A percentile compares a stretch with the other conserved stretches of the same genome.
phyloP scores from a whole-genome alignment of 148 eudicot genomes.

The Simmondsia chinensis region DNA sequence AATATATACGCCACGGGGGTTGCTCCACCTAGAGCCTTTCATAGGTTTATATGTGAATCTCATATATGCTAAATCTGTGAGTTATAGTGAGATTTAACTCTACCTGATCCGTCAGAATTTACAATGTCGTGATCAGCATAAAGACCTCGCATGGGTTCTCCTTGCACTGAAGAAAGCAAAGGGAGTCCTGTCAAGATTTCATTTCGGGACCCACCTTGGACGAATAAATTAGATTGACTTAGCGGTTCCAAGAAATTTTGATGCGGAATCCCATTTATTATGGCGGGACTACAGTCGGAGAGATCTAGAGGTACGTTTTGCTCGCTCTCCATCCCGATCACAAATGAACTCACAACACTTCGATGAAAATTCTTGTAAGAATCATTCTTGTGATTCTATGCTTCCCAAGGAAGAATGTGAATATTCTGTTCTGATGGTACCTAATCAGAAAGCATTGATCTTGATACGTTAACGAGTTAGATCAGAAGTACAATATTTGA shows the following conservation, averaged over 20 bases:
- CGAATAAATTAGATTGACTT: conserved; percentile 17
- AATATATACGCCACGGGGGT: too few species aligned
- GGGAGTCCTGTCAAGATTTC: conserved; percentile 40
- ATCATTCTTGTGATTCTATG: too few species aligned
- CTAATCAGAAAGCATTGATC: not conserved
- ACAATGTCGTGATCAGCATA: conserved; percentile 8
- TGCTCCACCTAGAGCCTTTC: too few species aligned
- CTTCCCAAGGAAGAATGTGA: too few species aligned
- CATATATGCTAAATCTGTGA: too few species aligned
- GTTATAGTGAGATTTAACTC: too few species aligned
- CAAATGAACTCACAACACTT: too few species aligned
- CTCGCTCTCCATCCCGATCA: conserved; percentile 29
- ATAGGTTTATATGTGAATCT: too few species aligned
- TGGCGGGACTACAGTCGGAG: conserved; percentile 8
- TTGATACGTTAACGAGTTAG: too few species aligned
- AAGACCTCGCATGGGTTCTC: conserved; percentile 21
- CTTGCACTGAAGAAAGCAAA: conserved; percentile 23
- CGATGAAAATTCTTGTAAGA: too few species aligned
- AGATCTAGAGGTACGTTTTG: conserved; percentile 20
- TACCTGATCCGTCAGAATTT: conserved; percentile 8
- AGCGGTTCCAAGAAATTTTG: conserved; percentile 17
- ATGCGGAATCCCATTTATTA: conserved; percentile 22
- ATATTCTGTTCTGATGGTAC: not conserved
- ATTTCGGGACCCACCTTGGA: conserved; percentile 22
- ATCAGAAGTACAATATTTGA: too few species aligned